Evolutionary conservation across 2,329 filamentous ascomycete genomes (phyloP), one percentile per base, ranked within the genome.

Genomic region (Coniochaeta prunicola): DNA sequence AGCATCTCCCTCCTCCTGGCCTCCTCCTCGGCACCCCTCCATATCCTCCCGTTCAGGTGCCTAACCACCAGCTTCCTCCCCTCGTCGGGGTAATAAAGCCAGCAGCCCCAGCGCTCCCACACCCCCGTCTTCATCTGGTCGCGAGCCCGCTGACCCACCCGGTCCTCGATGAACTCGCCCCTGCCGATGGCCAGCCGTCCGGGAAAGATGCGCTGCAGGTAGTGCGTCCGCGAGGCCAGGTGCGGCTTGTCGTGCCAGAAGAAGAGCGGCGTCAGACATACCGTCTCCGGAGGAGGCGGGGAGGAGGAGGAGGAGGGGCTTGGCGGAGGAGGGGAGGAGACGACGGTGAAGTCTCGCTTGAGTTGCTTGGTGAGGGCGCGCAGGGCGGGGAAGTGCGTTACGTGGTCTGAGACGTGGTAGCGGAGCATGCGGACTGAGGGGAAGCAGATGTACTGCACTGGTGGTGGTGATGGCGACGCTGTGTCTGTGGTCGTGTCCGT

Each of bases 171-270:
- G 62, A 84, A 84, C 7, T 76, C 78, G 0, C 81, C 81, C 0
- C 80, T 71, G 4, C 74, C 68, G 62, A 84, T 75, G 1, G 81
- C 77, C 17, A 82, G 64, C 1, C 80, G 73, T 0, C 72, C 76
- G 0, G 80, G 75, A 55, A 83, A 84, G 1, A 83, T 75, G 0
- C 75, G 71, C 0, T 69, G 64, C 0, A 83, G 71, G 58, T 84
- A 84, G 62, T 84, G 81, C 1, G 68, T 63, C 0, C 73, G 76
- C 3, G 74, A 76, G 1, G 77, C 80, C 2, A 84, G 60, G 59
- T 84, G 81, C 0, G 81, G 80, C 63, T 84, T 84, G 60, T 84
- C 81, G 58, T 83, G 80, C 81, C 81, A 84, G 64, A 83, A 82
- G 68, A 82, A 84, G 58, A 84, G 72, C 0, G 81, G 81, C 1